Conservation (phyloP, 805 yeast genomes). For the Metschnikowia kofuensis region DNA sequence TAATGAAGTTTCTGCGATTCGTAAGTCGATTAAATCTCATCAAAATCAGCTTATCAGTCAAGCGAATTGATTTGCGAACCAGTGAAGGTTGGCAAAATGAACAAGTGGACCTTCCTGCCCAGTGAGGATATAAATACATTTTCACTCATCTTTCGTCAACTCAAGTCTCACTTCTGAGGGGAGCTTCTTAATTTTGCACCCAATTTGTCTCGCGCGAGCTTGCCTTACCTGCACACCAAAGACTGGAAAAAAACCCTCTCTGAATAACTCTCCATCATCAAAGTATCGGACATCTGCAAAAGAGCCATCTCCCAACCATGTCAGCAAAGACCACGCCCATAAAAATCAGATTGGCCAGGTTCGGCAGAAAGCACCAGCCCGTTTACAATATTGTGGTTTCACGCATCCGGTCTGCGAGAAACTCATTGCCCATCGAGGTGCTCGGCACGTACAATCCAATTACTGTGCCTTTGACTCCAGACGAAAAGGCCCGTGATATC, state of each 20-base stretch:
- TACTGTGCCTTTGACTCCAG: constrained; percentile 64
- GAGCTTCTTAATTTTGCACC: no score
- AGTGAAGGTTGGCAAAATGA: no score
- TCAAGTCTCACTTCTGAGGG: no score
- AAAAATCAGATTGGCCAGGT: constrained; percentile 85
- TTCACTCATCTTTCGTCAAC: no score
- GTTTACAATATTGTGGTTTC: constrained; percentile 91
- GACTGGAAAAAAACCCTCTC: background rate
- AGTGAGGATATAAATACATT: no score
- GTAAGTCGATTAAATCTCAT: no score
- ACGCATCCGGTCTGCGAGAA: constrained; percentile 71
- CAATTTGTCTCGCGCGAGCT: background rate
- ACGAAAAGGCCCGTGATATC: constrained; percentile 53
- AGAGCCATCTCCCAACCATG: constrained; percentile 5
- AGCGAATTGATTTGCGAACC: no score
- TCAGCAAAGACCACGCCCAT: constrained; percentile 41
- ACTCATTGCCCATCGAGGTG: constrained; percentile 88
- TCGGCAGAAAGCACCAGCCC: constrained; percentile 87
- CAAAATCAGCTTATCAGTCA: no score
- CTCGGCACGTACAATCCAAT: constrained; percentile 90
- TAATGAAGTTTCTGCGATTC: no score
- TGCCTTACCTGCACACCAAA: background rate
- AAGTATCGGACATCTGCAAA: no score
- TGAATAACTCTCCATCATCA: no score
- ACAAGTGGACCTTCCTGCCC: no score